phyloP scores from a whole-genome alignment of 192 early-diverging fungal species.

The Coemansia sp. region DNA sequence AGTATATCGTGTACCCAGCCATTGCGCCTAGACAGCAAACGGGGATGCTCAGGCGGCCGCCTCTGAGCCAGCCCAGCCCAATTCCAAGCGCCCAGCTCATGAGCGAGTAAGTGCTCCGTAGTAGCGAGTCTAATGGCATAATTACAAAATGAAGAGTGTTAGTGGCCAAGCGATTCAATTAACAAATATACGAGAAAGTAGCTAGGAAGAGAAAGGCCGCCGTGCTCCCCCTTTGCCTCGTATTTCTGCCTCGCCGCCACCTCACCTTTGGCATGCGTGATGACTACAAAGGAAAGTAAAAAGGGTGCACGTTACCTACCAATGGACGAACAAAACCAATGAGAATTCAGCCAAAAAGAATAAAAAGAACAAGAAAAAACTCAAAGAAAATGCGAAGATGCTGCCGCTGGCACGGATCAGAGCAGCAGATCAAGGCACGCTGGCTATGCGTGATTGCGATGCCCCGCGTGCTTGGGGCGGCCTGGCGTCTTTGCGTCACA shows the following conservation, averaged over 20 bases:
- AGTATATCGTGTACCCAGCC: conserved; percentile 37
- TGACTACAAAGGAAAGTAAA: neutral
- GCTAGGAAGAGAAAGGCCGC: neutral
- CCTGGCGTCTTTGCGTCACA: too few relatives aligned
- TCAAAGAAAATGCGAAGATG: neutral
- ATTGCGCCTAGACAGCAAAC: conserved; percentile 40
- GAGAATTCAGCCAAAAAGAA: neutral
- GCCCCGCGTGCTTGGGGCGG: too few relatives aligned
- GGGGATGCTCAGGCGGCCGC: conserved; percentile 20
- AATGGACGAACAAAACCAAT: neutral
- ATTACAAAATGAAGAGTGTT: neutral
- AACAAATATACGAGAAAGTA: neutral
- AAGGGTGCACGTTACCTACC: conserved; percentile 2
- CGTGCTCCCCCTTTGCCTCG: neutral
- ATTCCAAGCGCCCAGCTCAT: conserved; percentile 41
- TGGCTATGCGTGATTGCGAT: too few relatives aligned
- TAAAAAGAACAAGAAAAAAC: neutral
- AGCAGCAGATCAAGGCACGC: too few relatives aligned
- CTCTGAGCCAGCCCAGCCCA: conserved; percentile 35
- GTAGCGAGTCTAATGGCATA: neutral
- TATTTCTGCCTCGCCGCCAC: neutral
- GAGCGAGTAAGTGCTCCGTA: neutral
- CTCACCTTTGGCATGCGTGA: neutral
- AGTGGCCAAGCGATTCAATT: neutral
- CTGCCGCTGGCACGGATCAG: too few relatives aligned